Evolutionary conservation across 805 yeast genomes (phyloP), one percentile per base, ranked within the genome.

Genomic region (Myxozyma neotropica): DNA sequence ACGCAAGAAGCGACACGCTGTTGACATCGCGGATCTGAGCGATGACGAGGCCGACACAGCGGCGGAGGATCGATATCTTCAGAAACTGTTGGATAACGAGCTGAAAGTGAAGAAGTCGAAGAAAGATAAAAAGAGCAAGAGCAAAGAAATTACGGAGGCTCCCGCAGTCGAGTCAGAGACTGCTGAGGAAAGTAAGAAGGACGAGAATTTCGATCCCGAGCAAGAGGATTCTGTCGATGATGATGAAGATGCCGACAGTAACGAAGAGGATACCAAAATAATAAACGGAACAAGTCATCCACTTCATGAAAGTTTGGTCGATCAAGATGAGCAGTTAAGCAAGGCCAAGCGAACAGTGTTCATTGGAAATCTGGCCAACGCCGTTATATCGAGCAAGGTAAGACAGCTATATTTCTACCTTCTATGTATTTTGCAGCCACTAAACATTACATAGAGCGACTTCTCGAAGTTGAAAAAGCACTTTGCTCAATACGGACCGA

Each of bases 291-390:
- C 40, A 29, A 49, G 49, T 13, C 38, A 50, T 17, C 42, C 40
- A 10, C 55, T 50, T 12, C 65, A 61, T 33, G 65, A 61, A 74
- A 70, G 21, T 70, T 71, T 42, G 72, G 68, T 39, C 69, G 77
- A 71, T 31, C 76, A 74, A 39, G 75, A 73, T 31, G 73, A 70
- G 52, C 78, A 76, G 10, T 77, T 74, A 33, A 72, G 69, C 15
- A 73, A 73, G 24, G 74, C 72, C n/a, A 69, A 57, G 70, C 70
- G 64, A 35, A 57, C 66, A 19, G 38, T 93, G 0, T 94, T 94
- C 69, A 85, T 94, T 8, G 98, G 97, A 45, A 94, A 94, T 72
- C 82, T 93, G 13, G 82, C 88, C 35, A 75, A 84, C 40, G 70
- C 76, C 0, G 71, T 49, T 23, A 48, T 55, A 12, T 31, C 46